Evolutionary conservation across 2,329 filamentous ascomycete species (phyloP).

Genomic region (Madurella mycetomatis): DNA sequence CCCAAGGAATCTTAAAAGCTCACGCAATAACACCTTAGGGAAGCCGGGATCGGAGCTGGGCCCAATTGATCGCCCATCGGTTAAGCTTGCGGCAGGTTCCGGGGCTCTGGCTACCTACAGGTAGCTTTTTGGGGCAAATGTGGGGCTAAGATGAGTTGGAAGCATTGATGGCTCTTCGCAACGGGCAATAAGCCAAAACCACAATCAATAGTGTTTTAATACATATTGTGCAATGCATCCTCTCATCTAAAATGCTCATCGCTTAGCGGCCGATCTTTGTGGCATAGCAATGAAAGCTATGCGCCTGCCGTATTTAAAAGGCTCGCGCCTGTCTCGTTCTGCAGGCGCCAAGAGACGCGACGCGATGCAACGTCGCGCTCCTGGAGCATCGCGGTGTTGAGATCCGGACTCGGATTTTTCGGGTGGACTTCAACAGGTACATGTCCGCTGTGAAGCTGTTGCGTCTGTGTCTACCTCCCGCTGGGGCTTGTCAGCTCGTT

Average conservation of each 20-base stretch:
- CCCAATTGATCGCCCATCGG: not conserved
- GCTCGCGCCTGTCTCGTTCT: constrained; percentile 25
- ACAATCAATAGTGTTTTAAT: too few relatives aligned
- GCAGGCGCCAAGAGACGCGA: constrained; percentile 20
- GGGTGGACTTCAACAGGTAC: constrained; percentile 15
- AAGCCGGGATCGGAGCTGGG: constrained; percentile 19
- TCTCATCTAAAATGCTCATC: not conserved
- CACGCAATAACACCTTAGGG: too few relatives aligned
- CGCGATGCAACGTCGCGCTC: constrained; percentile 23
- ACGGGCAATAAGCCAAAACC: too few relatives aligned
- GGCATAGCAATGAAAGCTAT: not conserved
- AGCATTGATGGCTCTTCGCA: too few relatives aligned
- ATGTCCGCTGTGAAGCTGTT: constrained; percentile 26
- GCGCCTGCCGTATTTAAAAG: constrained; percentile 8
- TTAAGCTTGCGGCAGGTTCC: too few relatives aligned
- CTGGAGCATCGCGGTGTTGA: constrained; percentile 19
- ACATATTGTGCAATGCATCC: too few relatives aligned
- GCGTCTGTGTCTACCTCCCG: not conserved
- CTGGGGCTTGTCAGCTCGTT: not conserved
- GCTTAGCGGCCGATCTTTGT: not conserved
- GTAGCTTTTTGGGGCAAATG: too few relatives aligned
- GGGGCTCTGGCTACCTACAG: too few relatives aligned
- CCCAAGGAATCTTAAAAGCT: too few relatives aligned
- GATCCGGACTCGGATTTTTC: constrained; percentile 20
- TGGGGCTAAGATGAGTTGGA: too few relatives aligned